phyloP scores from a whole-genome alignment of 768 basidiomycete species.

The Nevesoporus exiguus region DNA sequence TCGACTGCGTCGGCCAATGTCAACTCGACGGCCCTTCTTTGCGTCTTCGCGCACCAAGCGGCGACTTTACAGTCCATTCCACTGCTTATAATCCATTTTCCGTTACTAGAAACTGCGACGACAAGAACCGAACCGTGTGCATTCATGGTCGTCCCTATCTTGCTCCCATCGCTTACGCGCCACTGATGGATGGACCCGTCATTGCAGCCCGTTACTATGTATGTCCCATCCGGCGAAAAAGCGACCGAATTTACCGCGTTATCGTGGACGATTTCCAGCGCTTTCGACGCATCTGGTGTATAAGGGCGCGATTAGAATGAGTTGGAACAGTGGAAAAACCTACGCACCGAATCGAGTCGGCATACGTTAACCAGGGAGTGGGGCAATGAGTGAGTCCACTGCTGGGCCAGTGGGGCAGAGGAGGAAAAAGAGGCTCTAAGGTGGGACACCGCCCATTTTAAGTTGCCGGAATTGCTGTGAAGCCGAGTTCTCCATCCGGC shows the following conservation, averaged over 20 bases:
- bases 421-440: neutral
- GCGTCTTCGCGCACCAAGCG: constrained; percentile 13
- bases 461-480: too few species aligned
- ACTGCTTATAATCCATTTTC: constrained; percentile 16
- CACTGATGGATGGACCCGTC: constrained; percentile 14
- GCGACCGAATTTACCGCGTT: constrained; percentile 8
- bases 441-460: too few species aligned
- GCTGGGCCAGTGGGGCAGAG: neutral
- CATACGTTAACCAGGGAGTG: constrained; percentile 1
- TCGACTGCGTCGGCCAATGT: neutral
- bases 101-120: constrained; percentile 12
- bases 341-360: constrained; percentile 1
- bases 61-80: constrained; percentile 6
- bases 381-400: neutral
- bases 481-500: too few species aligned
- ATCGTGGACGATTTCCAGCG: constrained; percentile 5
- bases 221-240: constrained; percentile 15
- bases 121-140: constrained; percentile 5
- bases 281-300: neutral
- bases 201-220: constrained; percentile 9
- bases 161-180: constrained; percentile 8
- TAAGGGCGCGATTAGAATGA: neutral
- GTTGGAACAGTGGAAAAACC: neutral
- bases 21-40: neutral
- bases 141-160: constrained; percentile 8